A percentile compares a stretch with the other conserved stretches of the same genome.
phyloP scores from a whole-genome alignment of 768 basidiomycete genomes.

The Punctularia strigosozonata region DNA sequence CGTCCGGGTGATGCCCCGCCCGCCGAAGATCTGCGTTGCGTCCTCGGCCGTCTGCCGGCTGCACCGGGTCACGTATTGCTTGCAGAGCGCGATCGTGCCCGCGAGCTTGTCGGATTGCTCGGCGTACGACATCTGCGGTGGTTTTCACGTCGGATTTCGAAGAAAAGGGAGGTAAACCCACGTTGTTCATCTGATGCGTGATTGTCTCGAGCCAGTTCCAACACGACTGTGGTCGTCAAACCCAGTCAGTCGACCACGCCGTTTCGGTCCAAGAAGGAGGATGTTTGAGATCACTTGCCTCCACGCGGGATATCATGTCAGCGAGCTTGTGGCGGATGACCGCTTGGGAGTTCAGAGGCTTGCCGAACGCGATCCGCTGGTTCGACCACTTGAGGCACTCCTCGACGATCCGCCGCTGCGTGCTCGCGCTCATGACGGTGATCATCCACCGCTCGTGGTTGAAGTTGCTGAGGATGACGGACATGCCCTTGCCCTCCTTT shows the following conservation, averaged over 20 bases:
- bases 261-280: no score
- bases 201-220: conserved; percentile 87
- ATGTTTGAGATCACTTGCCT: no score
- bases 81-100: conserved; percentile 81
- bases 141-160: conserved; percentile 7
- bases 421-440: conserved; percentile 51
- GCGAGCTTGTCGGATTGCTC: conserved; percentile 81
- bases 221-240: no score
- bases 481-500: conserved; percentile 71
- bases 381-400: conserved; percentile 92
- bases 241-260: no score
- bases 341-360: conserved; percentile 68
- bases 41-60: conserved; percentile 63
- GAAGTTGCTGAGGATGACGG: conserved; percentile 75
- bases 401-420: conserved; percentile 75
- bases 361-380: conserved; percentile 86
- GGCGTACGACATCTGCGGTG: conserved; percentile 65
- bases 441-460: conserved; percentile 92
- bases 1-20: conserved; percentile 73
- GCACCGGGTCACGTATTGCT: conserved; percentile 63
- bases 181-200: conserved; percentile 89
- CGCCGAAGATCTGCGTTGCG: conserved; percentile 80
- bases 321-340: conserved; percentile 86
- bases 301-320: conserved; percentile 81
- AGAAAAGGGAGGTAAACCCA: conserved; percentile 17